These are phyloP conservation scores for Umbellularia californica DNA, from an alignment of 164 flowering plant genomes.

Conservation along the genomic window DNA sequence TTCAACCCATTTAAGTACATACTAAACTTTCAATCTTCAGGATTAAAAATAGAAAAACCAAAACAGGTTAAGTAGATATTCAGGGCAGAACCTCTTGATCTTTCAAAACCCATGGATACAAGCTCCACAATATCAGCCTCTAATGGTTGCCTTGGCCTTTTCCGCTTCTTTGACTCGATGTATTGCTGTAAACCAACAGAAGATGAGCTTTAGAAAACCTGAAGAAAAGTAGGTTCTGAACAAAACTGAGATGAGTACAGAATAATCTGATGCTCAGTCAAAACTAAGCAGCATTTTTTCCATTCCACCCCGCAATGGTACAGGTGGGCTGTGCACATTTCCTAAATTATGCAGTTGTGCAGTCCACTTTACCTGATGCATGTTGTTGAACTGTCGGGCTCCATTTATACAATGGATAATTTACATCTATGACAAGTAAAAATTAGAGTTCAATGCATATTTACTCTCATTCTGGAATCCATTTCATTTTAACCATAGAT, in stretches of 20 bases:
- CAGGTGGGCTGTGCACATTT: neutral
- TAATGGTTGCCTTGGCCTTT: conserved; percentile 31
- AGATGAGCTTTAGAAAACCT: neutral
- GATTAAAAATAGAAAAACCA: neutral
- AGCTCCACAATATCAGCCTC: conserved; percentile 47
- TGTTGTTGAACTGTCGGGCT: no score
- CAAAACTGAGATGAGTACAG: neutral
- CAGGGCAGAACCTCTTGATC: conserved; percentile 51
- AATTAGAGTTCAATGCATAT: no score
- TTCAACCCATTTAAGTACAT: neutral
- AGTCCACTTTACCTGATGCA: no score
- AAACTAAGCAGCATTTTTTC: neutral
- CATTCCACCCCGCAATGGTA: neutral
- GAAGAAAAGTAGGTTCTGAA: neutral
- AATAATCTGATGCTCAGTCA: neutral
- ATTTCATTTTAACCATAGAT: no score
- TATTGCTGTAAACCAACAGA: conserved; percentile 36
- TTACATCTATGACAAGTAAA: no score
- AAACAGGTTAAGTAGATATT: neutral
- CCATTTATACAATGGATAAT: no score
- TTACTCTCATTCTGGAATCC: no score
- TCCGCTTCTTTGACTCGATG: conserved; percentile 63
- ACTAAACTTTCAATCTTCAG: neutral
- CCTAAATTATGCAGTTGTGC: no score
- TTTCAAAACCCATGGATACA: conserved; percentile 76